Evolutionary conservation across 1,284 basidiomycete species (phyloP).

Genomic region (Puccinia brachypodii): DNA sequence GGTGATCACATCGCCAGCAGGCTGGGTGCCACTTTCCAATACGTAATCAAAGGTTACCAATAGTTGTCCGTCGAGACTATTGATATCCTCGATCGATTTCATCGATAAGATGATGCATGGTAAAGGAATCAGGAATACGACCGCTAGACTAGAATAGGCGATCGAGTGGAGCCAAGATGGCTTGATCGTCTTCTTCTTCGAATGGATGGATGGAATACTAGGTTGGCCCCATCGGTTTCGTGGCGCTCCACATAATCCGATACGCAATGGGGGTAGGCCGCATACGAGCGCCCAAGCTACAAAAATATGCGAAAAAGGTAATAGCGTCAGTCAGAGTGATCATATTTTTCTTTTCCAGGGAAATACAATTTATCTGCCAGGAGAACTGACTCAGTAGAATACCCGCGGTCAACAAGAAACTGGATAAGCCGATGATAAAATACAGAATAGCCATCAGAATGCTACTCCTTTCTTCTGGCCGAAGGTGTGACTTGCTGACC

Average conservation of each 20-base stretch:
- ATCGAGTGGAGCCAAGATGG: neutral
- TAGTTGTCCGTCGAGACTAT: neutral
- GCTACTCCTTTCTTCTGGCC: neutral
- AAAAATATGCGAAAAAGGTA: neutral
- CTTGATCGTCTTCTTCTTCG: neutral
- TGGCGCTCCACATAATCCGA: neutral
- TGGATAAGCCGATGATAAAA: neutral
- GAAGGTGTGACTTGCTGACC: neutral
- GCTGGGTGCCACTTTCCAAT: neutral
- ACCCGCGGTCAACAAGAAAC: neutral
- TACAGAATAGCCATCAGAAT: neutral
- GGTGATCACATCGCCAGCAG: neutral
- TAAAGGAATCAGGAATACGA: neutral
- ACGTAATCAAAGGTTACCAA: neutral
- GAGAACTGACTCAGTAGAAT: neutral
- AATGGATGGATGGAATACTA: neutral
- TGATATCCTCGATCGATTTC: neutral
- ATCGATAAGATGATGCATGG: neutral
- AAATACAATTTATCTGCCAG: neutral
- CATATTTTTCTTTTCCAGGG: neutral
- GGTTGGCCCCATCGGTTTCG: neutral
- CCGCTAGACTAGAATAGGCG: neutral
- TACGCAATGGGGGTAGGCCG: neutral
- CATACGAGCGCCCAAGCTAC: neutral
- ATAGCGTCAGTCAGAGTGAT: neutral